These are phyloP conservation scores for Hortaea sp. DNA, from an alignment of 2,329 filamentous ascomycete genomes.

Conservation along the genomic window DNA sequence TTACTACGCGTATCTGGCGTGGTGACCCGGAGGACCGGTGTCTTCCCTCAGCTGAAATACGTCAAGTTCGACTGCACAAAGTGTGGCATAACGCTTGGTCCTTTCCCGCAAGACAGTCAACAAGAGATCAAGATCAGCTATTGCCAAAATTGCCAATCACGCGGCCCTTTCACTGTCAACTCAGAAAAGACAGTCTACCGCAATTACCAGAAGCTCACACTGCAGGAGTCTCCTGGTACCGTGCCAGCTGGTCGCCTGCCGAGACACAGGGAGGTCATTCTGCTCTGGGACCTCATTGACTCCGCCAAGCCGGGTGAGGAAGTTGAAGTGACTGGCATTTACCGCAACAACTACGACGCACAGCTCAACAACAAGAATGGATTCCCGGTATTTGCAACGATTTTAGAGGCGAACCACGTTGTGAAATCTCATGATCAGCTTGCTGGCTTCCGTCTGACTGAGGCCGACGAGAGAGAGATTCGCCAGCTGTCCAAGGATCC, in stretches of 20 bases:
- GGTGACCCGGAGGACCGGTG: conserved; percentile 84
- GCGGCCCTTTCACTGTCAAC: conserved; percentile 89
- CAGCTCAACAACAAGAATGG: conserved; percentile 97
- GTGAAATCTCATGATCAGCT: conserved; percentile 96
- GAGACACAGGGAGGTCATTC: conserved; percentile 83
- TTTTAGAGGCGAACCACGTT: conserved; percentile 93
- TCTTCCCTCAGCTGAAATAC: conserved; percentile 96
- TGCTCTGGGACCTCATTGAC: conserved; percentile 95
- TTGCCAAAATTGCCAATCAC: conserved; percentile 92
- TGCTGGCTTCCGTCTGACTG: conserved; percentile 87
- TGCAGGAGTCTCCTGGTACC: conserved; percentile 94
- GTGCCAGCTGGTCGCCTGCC: conserved; percentile 92
- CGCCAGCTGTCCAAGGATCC: conserved; percentile 80
- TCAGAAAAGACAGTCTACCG: conserved; percentile 97
- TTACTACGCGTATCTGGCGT: conserved; percentile 90
- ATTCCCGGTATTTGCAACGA: conserved; percentile 95
- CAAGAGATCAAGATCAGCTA: conserved; percentile 93
- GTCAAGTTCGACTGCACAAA: conserved; percentile 97
- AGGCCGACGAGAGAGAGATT: conserved; percentile 89
- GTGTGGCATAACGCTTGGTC: conserved; percentile 82
- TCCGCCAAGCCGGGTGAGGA: conserved; percentile 95
- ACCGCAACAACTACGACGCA: conserved; percentile 96
- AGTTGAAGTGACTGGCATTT: conserved; percentile 92
- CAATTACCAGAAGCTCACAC: conserved; percentile 95
- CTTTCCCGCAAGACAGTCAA: conserved; percentile 95